Base-by-base conservation (phyloP, 1,284 basidiomycete genomes). In the Phlebopus sp. region DNA sequence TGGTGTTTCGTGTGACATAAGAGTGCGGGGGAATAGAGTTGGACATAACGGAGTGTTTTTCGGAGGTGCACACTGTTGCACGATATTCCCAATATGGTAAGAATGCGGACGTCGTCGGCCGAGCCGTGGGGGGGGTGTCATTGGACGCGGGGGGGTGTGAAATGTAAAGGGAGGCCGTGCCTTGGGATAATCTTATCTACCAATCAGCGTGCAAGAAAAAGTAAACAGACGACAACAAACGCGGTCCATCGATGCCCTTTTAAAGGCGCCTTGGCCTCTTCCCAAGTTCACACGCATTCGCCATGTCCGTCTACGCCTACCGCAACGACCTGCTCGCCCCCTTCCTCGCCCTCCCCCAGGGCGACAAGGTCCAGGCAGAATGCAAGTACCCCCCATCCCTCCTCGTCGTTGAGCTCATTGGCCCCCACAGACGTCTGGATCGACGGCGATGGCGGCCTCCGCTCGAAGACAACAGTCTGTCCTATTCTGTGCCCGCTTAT, bases 391-490 rank as follows among this genome's bases (percentile, higher is more conserved):
- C 17, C 39, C 36, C 42, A 60, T 67, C 54, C 59, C 58, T 46
- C 56, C 49, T 52, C 51, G 44, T 46, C 35, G 50, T 57, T 42
- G 69, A 42, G 4, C 42, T n/a, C 19, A 29, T 14, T 8, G 23
- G 1, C 42, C 34, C 32, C 17, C 32, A 50, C 40, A 94, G 91
- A 96, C 72, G 88, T 96, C 72, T 97, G 93, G 93, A 86, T 96
- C 66, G 93, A 97, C 68, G 92, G 92, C 57, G 89, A 95, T 68
- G 79, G 81, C 57, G 94, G 91, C 58, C 81, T 97, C 57, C 91
- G 94, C 69, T 94, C 85, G 61, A 97, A 97, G 79, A 97, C 93
- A 55, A 96, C 88, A 44, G 88, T 88, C 49, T 40, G 80, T 72
- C 34, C 50, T 37, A 39, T 45, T 44, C 36, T 46, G 43, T 48